Conservation (phyloP, 23 red algal genomes). For the Agarophyton chilense region DNA sequence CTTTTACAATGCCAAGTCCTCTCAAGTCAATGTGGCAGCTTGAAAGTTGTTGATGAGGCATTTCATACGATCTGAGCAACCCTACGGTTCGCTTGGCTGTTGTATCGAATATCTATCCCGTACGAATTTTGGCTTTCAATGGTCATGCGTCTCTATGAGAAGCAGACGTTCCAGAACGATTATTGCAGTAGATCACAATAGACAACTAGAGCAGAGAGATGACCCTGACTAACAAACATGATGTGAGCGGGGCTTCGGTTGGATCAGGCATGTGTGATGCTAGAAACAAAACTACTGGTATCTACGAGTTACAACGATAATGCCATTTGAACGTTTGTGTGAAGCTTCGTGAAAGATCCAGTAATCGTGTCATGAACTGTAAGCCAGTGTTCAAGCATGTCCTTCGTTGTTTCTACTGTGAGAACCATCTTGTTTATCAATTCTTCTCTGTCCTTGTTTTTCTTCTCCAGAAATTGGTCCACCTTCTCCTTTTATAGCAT, state of each 20-base stretch:
- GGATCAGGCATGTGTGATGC: not conserved
- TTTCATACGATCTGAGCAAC: too few relatives aligned
- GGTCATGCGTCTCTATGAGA: too few relatives aligned
- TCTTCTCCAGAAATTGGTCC: constrained; percentile 4
- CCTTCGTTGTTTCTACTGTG: not conserved
- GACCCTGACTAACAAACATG: not conserved
- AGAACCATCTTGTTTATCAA: not conserved
- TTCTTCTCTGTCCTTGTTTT: constrained; percentile 3
- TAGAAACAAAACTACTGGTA: not conserved
- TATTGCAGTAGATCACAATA: too few relatives aligned
- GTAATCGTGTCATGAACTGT: not conserved
- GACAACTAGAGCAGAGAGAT: not conserved
- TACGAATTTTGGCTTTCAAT: too few relatives aligned
- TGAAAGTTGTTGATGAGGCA: too few relatives aligned
- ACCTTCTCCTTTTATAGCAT: not conserved
- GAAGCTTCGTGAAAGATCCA: not conserved
- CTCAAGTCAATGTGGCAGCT: too few relatives aligned
- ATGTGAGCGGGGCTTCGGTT: too few relatives aligned
- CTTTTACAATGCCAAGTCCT: too few relatives aligned
- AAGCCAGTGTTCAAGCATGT: not conserved
- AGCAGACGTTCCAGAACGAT: too few relatives aligned
- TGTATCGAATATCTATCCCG: too few relatives aligned
- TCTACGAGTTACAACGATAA: not conserved
- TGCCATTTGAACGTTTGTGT: not conserved
- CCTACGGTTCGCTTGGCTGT: too few relatives aligned